Evolutionary conservation across 2,329 filamentous ascomycete species (phyloP).

Genomic region (Fusarium albosuccineum): DNA sequence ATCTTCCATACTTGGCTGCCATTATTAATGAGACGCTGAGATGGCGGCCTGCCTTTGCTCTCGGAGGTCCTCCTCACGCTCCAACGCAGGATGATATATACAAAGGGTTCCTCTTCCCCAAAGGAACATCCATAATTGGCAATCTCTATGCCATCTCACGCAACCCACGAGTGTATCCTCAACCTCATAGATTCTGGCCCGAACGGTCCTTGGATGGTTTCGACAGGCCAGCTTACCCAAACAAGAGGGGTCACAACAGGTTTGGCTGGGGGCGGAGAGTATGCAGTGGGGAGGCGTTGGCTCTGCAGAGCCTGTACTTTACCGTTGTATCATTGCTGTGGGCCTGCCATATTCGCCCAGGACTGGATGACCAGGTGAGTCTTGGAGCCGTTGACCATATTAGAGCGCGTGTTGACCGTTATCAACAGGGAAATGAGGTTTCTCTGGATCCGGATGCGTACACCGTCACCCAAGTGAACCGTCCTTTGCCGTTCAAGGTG

Average conservation of each 20-base stretch:
- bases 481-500: constrained; percentile 14
- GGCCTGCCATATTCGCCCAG: constrained; percentile 19
- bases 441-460: constrained; percentile 7
- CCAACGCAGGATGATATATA: constrained; percentile 14
- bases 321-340: constrained; percentile 14
- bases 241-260: constrained; percentile 13
- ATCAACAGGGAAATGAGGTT: constrained; percentile 10
- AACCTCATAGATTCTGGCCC: constrained; percentile 14
- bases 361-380: constrained; percentile 15
- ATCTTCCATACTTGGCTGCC: constrained; percentile 10
- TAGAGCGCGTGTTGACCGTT: background rate
- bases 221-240: constrained; percentile 18
- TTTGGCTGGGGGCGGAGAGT: constrained; percentile 23
- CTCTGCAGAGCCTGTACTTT: constrained; percentile 15
- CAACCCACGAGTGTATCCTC: constrained; percentile 19
- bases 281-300: constrained; percentile 25
- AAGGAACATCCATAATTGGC: constrained; percentile 12
- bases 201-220: constrained; percentile 16
- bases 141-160: constrained; percentile 18
- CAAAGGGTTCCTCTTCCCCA: constrained; percentile 10
- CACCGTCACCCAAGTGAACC: constrained; percentile 1
- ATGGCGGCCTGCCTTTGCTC: constrained; percentile 17
- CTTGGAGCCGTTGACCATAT: background rate
- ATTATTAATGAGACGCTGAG: constrained; percentile 17
- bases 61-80: constrained; percentile 18